Evolutionary conservation across 2,329 filamentous ascomycete genomes (phyloP).

Genomic region (Aspergillus alliaceus): DNA sequence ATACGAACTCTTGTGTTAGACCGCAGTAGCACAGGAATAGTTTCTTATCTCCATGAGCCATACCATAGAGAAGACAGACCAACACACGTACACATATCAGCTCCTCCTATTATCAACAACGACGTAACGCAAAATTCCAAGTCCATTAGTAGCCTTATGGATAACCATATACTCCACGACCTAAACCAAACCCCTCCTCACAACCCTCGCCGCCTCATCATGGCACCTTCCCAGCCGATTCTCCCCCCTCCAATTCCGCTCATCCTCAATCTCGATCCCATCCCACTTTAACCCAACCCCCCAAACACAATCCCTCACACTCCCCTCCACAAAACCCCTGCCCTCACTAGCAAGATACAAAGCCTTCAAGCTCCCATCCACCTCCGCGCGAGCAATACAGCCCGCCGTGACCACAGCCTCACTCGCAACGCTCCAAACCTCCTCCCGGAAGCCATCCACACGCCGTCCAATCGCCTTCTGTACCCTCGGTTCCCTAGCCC

Average conservation of each 20-base stretch:
- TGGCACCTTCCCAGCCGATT: slow-evolving; percentile 13
- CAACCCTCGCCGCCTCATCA: slow-evolving; percentile 6
- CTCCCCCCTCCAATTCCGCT: slow-evolving; percentile 8
- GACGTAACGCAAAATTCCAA: no score
- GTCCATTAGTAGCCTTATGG: no score
- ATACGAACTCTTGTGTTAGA: no score
- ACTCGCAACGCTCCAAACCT: slow-evolving; percentile 8
- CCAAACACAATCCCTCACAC: slow-evolving; percentile 8
- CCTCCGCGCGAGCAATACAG: slow-evolving; percentile 12
- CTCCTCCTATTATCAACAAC: no score
- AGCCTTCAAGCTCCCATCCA: slow-evolving; percentile 3
- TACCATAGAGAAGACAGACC: no score
- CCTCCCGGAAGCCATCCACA: slow-evolving; percentile 4
- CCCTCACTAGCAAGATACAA: slow-evolving; percentile 3
- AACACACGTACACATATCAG: no score
- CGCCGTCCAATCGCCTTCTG: slow-evolving; percentile 9
- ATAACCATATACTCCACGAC: no score
- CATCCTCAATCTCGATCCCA: slow-evolving; percentile 10
- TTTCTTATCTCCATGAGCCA: no score
- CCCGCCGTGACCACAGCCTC: slow-evolving; percentile 5
- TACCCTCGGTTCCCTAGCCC: neutral
- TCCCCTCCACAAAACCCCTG: slow-evolving; percentile 12
- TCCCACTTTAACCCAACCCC: slow-evolving; percentile 14
- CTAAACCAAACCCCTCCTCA: neutral
- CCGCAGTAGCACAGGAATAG: no score